Conservation (phyloP, 768 basidiomycete species). For the Russula foetens region DNA sequence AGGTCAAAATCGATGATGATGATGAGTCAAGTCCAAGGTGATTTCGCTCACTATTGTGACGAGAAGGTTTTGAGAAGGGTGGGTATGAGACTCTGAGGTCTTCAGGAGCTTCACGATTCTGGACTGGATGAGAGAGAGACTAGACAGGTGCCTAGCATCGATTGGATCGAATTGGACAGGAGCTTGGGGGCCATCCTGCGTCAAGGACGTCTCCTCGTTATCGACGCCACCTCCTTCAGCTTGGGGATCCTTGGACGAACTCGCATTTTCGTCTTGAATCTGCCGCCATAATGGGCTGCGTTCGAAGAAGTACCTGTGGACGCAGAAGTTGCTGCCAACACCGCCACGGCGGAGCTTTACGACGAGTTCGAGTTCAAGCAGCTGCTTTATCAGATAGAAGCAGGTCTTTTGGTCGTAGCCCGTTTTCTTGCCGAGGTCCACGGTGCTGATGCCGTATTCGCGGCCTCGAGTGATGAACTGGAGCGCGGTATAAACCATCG, state of each 20-base stretch:
- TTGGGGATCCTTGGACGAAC: constrained; percentile 24
- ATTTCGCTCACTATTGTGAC: constrained; percentile 53
- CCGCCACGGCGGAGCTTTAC: constrained; percentile 74
- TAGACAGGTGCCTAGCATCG: constrained; percentile 70
- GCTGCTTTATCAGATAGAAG: constrained; percentile 74
- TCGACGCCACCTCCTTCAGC: constrained; percentile 29
- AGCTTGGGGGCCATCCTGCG: constrained; percentile 20
- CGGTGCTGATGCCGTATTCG: constrained; percentile 67
- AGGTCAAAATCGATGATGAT: neutral
- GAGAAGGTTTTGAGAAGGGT: constrained; percentile 70
- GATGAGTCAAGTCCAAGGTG: neutral
- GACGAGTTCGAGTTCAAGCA: constrained; percentile 64
- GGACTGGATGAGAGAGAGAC: constrained; percentile 59
- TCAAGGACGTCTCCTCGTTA: constrained; percentile 22
- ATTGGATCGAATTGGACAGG: constrained; percentile 58
- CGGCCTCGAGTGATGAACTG: constrained; percentile 80
- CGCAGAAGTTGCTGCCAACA: constrained; percentile 65
- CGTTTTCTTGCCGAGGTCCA: constrained; percentile 68
- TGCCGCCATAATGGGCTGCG: constrained; percentile 67
- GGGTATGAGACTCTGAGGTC: constrained; percentile 58
- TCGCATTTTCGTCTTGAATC: constrained; percentile 62
- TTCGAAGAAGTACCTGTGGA: constrained; percentile 82
- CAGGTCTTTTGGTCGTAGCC: constrained; percentile 87
- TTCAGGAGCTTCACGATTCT: constrained; percentile 68
- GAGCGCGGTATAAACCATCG: constrained; percentile 77